These are phyloP conservation scores for Cymodocea nodosa DNA, from an alignment of 116 monocot genomes.

Conservation along the genomic window DNA sequence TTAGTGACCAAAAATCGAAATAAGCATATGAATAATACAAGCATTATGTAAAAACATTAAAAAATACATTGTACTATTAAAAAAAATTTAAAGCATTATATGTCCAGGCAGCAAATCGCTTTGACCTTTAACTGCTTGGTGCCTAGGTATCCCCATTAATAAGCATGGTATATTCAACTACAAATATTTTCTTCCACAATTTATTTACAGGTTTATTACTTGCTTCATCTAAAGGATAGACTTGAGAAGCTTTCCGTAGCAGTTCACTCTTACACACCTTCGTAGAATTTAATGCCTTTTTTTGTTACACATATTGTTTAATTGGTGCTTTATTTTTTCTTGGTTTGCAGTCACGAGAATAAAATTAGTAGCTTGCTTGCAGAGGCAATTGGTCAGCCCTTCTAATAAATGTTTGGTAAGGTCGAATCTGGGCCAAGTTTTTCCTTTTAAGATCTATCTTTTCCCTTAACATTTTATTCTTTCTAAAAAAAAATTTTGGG, in stretches of 20 bases:
- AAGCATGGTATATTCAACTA: too few species aligned
- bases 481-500: too few species aligned
- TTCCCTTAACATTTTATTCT: too few species aligned
- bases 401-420: constrained; percentile 59
- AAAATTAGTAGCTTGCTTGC: constrained; percentile 61
- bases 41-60: too few species aligned
- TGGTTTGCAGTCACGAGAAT: constrained; percentile 74
- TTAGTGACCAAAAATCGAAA: too few species aligned
- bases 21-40: too few species aligned
- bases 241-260: constrained; percentile 81
- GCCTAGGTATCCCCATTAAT: too few species aligned
- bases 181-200: neutral
- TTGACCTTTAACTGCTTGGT: too few species aligned
- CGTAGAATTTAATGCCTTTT: constrained; percentile 18
- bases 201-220: constrained; percentile 71
- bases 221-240: constrained; percentile 67
- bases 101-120: too few species aligned
- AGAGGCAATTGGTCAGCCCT: constrained; percentile 44
- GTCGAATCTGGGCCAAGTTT: neutral
- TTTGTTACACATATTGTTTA: neutral
- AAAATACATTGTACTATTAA: too few species aligned
- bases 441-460: neutral
- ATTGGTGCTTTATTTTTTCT: constrained; percentile 5
- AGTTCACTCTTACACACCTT: constrained; percentile 68
- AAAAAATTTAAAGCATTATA: too few species aligned